phyloP scores from a whole-genome alignment of 495 filamentous ascomycete species.

The Annulohypoxylon bovei region DNA sequence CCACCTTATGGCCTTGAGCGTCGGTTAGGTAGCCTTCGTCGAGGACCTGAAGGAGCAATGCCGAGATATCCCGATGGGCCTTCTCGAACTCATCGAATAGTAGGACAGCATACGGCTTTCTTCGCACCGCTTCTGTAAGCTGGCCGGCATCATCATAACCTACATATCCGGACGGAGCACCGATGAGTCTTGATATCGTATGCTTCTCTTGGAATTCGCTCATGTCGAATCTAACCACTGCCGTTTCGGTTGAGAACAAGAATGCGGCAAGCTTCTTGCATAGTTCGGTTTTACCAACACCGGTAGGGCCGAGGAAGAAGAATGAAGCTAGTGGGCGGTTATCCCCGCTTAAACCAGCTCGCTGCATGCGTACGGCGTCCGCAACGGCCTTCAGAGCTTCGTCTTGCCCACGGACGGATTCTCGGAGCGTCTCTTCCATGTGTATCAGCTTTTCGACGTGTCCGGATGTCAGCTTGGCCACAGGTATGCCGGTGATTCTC shows the following conservation, averaged over 20 bases:
- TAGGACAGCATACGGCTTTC: constrained; percentile 95
- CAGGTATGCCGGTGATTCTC: constrained; percentile 89
- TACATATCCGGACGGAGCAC: constrained; percentile 91
- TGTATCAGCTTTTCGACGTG: constrained; percentile 91
- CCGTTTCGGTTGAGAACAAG: constrained; percentile 89
- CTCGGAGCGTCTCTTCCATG: constrained; percentile 91
- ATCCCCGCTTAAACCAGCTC: constrained; percentile 89
- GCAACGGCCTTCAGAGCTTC: constrained; percentile 90
- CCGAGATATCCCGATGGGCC: constrained; percentile 93
- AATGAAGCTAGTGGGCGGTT: constrained; percentile 92
- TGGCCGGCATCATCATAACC: constrained; percentile 98
- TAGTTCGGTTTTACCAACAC: constrained; percentile 95
- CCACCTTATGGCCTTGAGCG: constrained; percentile 92
- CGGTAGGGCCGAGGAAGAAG: constrained; percentile 97
- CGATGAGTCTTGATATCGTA: constrained; percentile 91
- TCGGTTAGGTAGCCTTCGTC: constrained; percentile 98
- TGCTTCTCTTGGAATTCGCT: constrained; percentile 98
- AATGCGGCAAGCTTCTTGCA: constrained; percentile 96
- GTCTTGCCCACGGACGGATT: constrained; percentile 91
- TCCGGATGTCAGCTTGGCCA: constrained; percentile 88
- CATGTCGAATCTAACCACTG: constrained; percentile 96
- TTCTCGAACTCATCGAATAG: constrained; percentile 99
- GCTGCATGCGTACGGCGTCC: constrained; percentile 92
- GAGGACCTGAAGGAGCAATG: constrained; percentile 92
- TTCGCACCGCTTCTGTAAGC: constrained; percentile 91